Conservation (phyloP, 164 flowering plant genomes). For the Akebia trifoliata region DNA sequence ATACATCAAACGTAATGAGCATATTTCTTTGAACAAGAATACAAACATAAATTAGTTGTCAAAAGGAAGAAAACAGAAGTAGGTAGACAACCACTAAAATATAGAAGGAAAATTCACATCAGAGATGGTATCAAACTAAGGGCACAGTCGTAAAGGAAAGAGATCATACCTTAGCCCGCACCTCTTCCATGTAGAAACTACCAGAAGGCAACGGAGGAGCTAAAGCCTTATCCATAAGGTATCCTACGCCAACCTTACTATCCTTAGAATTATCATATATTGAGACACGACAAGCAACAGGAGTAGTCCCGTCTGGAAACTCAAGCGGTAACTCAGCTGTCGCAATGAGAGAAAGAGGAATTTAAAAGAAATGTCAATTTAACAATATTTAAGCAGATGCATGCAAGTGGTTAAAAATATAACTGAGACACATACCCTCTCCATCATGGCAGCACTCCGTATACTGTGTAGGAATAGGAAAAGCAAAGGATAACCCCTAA, state of each 20-base stretch:
- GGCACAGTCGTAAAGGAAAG: background rate
- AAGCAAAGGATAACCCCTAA: slow-evolving; percentile 93
- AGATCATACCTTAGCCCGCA: slow-evolving; percentile 70
- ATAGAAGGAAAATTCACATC: background rate
- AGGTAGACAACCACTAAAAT: slow-evolving; percentile 1
- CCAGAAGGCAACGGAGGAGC: slow-evolving; percentile 79
- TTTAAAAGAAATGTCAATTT: slow-evolving; percentile 2
- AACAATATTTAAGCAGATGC: background rate
- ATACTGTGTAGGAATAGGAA: slow-evolving; percentile 89
- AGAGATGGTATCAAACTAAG: background rate
- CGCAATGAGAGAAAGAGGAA: slow-evolving; percentile 9
- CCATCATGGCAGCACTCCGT: slow-evolving; percentile 76
- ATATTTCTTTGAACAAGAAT: slow-evolving; percentile 1
- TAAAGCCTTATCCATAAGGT: slow-evolving; percentile 70
- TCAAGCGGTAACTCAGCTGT: slow-evolving; percentile 90
- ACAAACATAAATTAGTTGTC: background rate
- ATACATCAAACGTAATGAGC: no score
- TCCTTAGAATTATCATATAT: slow-evolving; percentile 77
- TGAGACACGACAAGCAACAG: slow-evolving; percentile 94
- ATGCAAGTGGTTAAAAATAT: background rate
- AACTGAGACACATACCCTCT: slow-evolving; percentile 48
- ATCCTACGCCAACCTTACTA: slow-evolving; percentile 86
- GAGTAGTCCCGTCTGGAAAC: slow-evolving; percentile 98
- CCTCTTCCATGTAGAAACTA: slow-evolving; percentile 88
- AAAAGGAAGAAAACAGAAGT: background rate